Evolutionary conservation across 805 yeast genomes (phyloP).

Genomic region (Candida morakotiae): DNA sequence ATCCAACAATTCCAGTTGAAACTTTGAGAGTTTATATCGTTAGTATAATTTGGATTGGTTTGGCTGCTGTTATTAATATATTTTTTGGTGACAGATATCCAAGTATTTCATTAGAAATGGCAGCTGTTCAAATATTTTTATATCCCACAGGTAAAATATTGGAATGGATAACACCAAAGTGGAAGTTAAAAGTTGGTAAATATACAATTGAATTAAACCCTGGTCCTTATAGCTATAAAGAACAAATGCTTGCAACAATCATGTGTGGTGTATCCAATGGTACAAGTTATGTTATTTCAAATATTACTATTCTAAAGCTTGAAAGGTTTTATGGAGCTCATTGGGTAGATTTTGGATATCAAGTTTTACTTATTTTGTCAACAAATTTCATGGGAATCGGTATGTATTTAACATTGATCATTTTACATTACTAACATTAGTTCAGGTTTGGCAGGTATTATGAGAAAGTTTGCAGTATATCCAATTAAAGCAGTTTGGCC

Average conservation of each 20-base stretch:
- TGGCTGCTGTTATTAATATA: constrained; percentile 52
- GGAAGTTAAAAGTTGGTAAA: constrained; percentile 18
- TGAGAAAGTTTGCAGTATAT: constrained; percentile 22
- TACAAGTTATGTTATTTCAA: constrained; percentile 23
- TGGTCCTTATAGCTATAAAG: constrained; percentile 63
- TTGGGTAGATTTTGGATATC: constrained; percentile 25
- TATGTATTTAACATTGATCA: too few species aligned
- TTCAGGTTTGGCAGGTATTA: constrained; percentile 25
- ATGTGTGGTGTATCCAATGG: constrained; percentile 31
- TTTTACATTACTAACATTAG: too few species aligned
- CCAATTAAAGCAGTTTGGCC: constrained; percentile 26
- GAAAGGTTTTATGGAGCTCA: constrained; percentile 16
- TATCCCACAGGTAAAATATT: constrained; percentile 41
- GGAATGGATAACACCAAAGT: constrained; percentile 33
- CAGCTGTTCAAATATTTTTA: constrained; percentile 42
- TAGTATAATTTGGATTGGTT: constrained; percentile 45
- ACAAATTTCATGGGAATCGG: constrained; percentile 25
- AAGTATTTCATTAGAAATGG: constrained; percentile 34
- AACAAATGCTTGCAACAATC: constrained; percentile 60
- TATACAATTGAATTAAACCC: constrained; percentile 27
- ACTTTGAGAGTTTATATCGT: constrained; percentile 48
- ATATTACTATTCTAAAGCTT: constrained; percentile 21
- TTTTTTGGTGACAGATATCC: constrained; percentile 55
- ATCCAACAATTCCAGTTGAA: constrained; percentile 32
- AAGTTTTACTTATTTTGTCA: constrained; percentile 17